These are phyloP conservation scores for Rhodamnia rubescens DNA, from an alignment of 345 rosid genomes.

Conservation along the genomic window DNA sequence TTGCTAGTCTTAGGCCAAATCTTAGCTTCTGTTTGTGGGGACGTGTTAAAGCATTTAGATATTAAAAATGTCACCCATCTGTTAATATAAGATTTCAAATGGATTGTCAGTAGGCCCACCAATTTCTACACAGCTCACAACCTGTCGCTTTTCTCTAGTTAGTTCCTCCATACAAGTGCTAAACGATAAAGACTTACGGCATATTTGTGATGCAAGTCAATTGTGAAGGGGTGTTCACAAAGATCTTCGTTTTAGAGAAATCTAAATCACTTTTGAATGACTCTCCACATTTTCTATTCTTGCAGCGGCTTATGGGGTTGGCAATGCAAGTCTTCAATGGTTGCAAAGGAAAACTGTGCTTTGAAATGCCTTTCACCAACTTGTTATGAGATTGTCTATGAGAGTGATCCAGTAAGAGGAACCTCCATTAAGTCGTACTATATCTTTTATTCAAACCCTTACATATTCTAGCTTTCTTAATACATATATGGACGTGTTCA, in stretches of 20 bases:
- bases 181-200: neutral
- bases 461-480: neutral
- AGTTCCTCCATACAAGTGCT: neutral
- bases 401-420: constrained; percentile 63
- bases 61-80: neutral
- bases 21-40: neutral
- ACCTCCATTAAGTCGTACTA: neutral
- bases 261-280: constrained; percentile 1
- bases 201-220: neutral
- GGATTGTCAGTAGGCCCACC: neutral
- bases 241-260: neutral
- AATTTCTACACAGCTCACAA: neutral
- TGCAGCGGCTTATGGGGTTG: constrained; percentile 79
- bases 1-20: neutral
- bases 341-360: constrained; percentile 72
- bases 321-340: constrained; percentile 51
- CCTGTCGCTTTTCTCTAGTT: neutral
- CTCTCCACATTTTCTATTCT: constrained; percentile 4
- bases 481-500: neutral
- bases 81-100: neutral
- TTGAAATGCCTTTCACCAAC: constrained; percentile 61
- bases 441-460: neutral
- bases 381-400: constrained; percentile 64
- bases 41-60: neutral
- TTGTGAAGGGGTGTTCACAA: neutral